Evolutionary conservation across 371 early-diverging fungal species (phyloP), one percentile per base, ranked within the genome.

Genomic region (Batkoa obscura): DNA sequence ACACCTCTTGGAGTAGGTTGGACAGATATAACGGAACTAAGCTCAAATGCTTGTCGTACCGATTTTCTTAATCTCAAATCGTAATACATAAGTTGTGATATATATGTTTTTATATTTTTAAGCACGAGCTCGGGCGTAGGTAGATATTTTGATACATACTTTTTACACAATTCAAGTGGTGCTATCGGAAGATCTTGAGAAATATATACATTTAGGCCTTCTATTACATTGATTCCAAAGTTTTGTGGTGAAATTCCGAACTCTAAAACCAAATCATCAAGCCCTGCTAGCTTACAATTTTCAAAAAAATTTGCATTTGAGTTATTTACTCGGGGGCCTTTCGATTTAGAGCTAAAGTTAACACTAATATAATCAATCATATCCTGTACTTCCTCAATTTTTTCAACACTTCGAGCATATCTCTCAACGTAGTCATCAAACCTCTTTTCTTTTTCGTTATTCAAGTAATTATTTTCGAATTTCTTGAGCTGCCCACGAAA

Each of bases 21-120:
- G 13, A 89, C 84, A 3, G 73, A 70, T 2, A 94, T 73, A 15
- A 75, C 73, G 12, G 84, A 85, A 47, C 80, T 71, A 8, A 59
- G 59, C 52, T 76, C 75, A 68, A 82, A 88, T 33, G 80, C 79
- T 37, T 67, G 65, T 15, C 96, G 84, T 55, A 92, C 71, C 34
- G 80, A 81, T n/a, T 79, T 76, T 33, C 91, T 73, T 5, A 95
- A 73, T 54, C 71, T 76, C 5, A 94, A 94, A 60, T 94, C 91
- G 23, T 73, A 70, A 0, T 83, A 78, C 41, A 96, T 72, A 58
- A 83, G 81, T 31, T 79, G 79, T 0, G 88, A 81, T 30, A 89
- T 63, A 17, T 56, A 56, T 4, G 12, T 3, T 15, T 8, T 15
- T 35, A 60, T 53, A 54, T 46, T 72, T 45, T 76, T 70, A 43